Evolutionary conservation across 2,329 filamentous ascomycete genomes (phyloP), one percentile per base, ranked within the genome.

Genomic region (Pseudogymnoascus sp.): DNA sequence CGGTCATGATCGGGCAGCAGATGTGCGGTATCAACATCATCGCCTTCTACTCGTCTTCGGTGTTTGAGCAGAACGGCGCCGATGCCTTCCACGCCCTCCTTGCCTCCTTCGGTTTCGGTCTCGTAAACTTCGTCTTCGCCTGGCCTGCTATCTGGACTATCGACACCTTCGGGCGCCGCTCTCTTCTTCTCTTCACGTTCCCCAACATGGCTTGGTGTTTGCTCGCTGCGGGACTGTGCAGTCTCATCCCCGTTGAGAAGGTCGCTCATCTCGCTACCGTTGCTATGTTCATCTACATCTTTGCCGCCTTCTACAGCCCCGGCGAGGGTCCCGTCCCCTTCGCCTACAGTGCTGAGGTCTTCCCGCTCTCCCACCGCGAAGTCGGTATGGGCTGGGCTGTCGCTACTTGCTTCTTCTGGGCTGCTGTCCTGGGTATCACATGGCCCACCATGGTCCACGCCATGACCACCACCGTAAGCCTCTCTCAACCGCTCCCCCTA

Each of bases 301-400:
- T 86, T 66, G 81, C 78, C 1, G 83, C 81, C 1, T 86, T 86
- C 70, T 87, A 87, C 75, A 85, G 83, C 0, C 83, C 84, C 0
- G 85, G 81, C 2, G 87, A 90, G 73, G 87, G 87, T 0, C 83
- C 87, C 0, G 86, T 89, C 6, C 86, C 86, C 0, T 89, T 86
- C 70, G 83, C 84, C 0, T 89, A 89, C 74, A 83, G 80, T 4
- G 86, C 87, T 45, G 87, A 90, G 72, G 85, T 89, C 1, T 90
- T 87, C 71, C 87, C 87, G 0, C 80, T 89, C 0, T 87, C 85
- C 1, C 86, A 90, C 71, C 81, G 87, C 69, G 87, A 90, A 71
- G 80, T 89, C 23, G 87, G 87, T 64, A 90, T 90, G 87, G 82
- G 81, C 0, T 89, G 82, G 74, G 83, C 86, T 6, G 86, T 89